Percentiles rank a stretch among this genome's conserved stretches.
Evolutionary conservation across 352 stramenopile species (phyloP).

Genomic region (Globisporangium uncinulatum): DNA sequence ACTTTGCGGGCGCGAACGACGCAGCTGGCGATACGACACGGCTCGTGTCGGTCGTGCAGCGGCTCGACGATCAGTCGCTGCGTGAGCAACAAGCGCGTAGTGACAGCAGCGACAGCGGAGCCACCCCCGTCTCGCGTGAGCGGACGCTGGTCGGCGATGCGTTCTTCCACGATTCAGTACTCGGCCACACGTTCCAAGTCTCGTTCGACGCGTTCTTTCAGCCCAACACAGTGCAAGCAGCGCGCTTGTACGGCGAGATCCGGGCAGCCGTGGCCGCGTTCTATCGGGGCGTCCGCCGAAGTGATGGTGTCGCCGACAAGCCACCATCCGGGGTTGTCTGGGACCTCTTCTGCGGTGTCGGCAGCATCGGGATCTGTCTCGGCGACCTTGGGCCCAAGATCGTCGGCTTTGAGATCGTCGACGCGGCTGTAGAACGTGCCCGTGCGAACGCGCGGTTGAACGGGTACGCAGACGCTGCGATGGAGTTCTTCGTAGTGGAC

Average conservation of each 20-base stretch:
- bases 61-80: conserved; percentile 48
- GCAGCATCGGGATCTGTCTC: conserved; percentile 78
- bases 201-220: conserved; percentile 80
- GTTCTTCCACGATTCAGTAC: conserved; percentile 53
- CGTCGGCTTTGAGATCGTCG: conserved; percentile 67
- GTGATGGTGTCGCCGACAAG: conserved; percentile 8
- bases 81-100: conserved; percentile 10
- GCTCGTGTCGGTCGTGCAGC: conserved; percentile 62
- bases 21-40: conserved; percentile 1
- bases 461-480: conserved; percentile 39
- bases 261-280: conserved; percentile 24
- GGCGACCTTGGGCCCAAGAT: conserved; percentile 32
- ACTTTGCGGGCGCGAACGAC: conserved; percentile 10
- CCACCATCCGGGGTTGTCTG: conserved; percentile 40
- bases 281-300: neutral
- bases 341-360: conserved; percentile 79
- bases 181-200: conserved; percentile 53
- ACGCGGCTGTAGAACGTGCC: conserved; percentile 47
- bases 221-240: conserved; percentile 59
- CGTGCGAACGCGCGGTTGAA: conserved; percentile 53
- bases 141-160: conserved; percentile 39
- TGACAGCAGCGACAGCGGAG: neutral
- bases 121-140: conserved; percentile 9
- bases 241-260: conserved; percentile 49
- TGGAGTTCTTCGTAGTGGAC: conserved; percentile 64